Base-by-base conservation (phyloP, 2,329 filamentous ascomycete genomes). In the Ceratocystis albifundus region DNA sequence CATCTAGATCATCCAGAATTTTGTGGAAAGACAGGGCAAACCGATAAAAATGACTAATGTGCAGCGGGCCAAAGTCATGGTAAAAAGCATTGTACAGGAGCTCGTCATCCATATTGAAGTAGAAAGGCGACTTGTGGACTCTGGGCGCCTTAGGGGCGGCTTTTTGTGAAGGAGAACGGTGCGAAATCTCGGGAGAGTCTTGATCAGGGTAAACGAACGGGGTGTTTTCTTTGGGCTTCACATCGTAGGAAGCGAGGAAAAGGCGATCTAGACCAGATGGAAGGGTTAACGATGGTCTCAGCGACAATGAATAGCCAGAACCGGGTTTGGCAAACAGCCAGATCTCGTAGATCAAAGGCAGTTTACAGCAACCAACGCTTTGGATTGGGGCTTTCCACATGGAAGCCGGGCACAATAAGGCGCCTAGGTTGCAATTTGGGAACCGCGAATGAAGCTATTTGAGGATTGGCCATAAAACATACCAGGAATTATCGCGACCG, bases 81-180 rank as follows among this genome's bases (percentile, higher is more conserved):
- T 97, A 92, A 77, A 99, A 99, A 41, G 93, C 92, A 76, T 99
- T 99, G 82, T 99, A 99, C 61, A 96, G 82, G 57, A 99, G 85
- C 50, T 82, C 88, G 74, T 96, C 90, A 74, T 99, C 94, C 71
- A 97, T 87, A 63, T 90, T 93, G 77, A 99, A 99, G 79, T 97
- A 99, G 74, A 89, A 92, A 0, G 94, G 94, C 66, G 86, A 78
- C 63, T 66, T 66, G 62, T 65, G 64, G 8, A 41, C 45, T 5
- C 12, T 30, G 70, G 80, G 36, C 10, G 36, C 69, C n/a, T 63
- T 73, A 70, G 68, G 71, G 72, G 79, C 80, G 20, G 84, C 80
- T 59, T 25, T 81, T 83, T 41, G 84, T 7, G 59, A 45, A 25
- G 67, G 67, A 10, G 67, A 68, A 80, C 68, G 83, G 84, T 30